These are phyloP conservation scores for Byssoonygena ceratinophila DNA, from an alignment of 2,329 filamentous ascomycete species.

Conservation along the genomic window DNA sequence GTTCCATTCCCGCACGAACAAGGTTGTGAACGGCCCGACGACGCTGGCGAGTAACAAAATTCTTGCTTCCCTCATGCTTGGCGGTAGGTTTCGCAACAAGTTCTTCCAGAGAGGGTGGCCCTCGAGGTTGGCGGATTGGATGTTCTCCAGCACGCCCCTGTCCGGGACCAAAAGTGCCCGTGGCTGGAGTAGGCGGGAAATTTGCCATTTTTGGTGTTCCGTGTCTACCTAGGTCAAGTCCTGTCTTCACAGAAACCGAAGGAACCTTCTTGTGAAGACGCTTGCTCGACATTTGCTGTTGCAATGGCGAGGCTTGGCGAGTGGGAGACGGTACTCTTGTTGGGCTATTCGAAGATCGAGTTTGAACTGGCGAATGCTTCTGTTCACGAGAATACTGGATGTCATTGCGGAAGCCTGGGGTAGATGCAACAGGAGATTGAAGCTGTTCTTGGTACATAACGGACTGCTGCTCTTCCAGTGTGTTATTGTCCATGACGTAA, in stretches of 20 bases:
- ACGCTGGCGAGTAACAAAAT: constrained; percentile 86
- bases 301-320: constrained; percentile 10
- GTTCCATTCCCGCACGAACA: constrained; percentile 76
- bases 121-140: constrained; percentile 81
- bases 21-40: constrained; percentile 86
- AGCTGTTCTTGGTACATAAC: constrained; percentile 25
- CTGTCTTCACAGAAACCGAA: constrained; percentile 47
- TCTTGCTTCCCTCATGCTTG: constrained; percentile 91
- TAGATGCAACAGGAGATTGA: constrained; percentile 44
- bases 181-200: constrained; percentile 69
- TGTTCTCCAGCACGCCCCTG: constrained; percentile 91
- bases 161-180: constrained; percentile 81
- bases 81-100: constrained; percentile 79
- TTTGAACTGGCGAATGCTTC: constrained; percentile 42
- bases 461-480: constrained; percentile 35
- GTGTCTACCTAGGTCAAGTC: constrained; percentile 40
- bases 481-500: constrained; percentile 63
- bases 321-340: constrained; percentile 10
- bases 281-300: constrained; percentile 58
- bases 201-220: constrained; percentile 65
- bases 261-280: constrained; percentile 83
- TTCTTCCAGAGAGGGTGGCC: constrained; percentile 84
- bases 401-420: constrained; percentile 60
- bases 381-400: constrained; percentile 67
- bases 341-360: constrained; percentile 34